phyloP scores from a whole-genome alignment of 164 flowering plant genomes.

The Stephania yunnanensis region DNA sequence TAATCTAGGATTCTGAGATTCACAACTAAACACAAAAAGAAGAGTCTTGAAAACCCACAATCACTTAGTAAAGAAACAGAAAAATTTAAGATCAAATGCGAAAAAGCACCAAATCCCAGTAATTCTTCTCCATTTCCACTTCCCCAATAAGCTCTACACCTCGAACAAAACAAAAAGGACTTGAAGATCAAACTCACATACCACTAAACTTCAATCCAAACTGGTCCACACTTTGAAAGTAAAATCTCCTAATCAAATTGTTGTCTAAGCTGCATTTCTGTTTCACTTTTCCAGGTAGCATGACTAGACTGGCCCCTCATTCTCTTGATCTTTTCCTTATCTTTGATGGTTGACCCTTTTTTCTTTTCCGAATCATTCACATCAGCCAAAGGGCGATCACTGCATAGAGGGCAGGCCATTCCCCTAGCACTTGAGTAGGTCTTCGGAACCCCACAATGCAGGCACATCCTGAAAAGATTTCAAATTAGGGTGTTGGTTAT shows the following conservation, averaged over 20 bases:
- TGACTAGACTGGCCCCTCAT: slow-evolving; percentile 97
- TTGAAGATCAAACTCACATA: too few relatives aligned
- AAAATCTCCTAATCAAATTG: slow-evolving; percentile 63
- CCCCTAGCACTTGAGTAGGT: slow-evolving; percentile 62
- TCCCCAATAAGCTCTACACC: neutral
- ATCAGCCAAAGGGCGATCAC: slow-evolving; percentile 61
- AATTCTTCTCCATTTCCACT: neutral
- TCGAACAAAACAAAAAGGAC: too few relatives aligned
- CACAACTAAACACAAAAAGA: neutral
- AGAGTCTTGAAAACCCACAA: neutral
- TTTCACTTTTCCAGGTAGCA: slow-evolving; percentile 94
- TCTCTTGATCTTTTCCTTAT: slow-evolving; percentile 73
- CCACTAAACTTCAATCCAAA: too few relatives aligned
- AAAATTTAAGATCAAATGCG: neutral
- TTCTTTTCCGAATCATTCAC: slow-evolving; percentile 45
- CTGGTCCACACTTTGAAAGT: neutral
- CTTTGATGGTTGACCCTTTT: slow-evolving; percentile 69
- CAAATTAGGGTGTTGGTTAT: neutral
- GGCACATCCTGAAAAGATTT: slow-evolving; percentile 58
- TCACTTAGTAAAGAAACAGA: neutral
- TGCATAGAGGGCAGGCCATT: slow-evolving; percentile 75
- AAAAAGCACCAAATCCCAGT: neutral
- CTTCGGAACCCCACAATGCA: slow-evolving; percentile 91
- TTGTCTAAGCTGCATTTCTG: slow-evolving; percentile 98
- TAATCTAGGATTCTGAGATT: neutral